Evolutionary conservation across 2,329 filamentous ascomycete species (phyloP), one percentile per base, ranked within the genome.

Genomic region (Mariannaea sp.): DNA sequence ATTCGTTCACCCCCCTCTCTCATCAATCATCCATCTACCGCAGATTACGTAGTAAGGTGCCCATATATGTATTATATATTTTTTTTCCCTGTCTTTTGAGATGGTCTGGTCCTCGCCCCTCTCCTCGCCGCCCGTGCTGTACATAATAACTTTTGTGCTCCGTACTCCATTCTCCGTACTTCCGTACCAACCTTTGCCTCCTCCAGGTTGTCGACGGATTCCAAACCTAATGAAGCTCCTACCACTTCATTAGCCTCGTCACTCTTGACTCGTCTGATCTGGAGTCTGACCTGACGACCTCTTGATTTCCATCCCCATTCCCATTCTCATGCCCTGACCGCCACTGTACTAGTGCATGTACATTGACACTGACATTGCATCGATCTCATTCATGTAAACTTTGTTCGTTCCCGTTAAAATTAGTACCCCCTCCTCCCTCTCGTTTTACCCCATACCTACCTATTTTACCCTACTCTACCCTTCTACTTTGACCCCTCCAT

Each of bases 211-310:
- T 35, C 29, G 46, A 50, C 47, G 39, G 41, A 29, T 55, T 46
- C 39, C 33, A 50, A 45, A 42, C 41, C 32, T 51, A 45, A 51
- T 51, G 51, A 50, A 46, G 46, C 41, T 46, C 54, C 44, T 36
- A 36, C 47, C 20, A 49, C 8, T 8, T 24, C 33, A 10, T 29
- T 14, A 43, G 39, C 39, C 16, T 49, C 16, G 30, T 36, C 20
- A 49, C 29, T 13, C 29, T 29, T 20, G 30, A 8, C 22, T 49
- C 29, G 47, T 49, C 38, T 43, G 47, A 38, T 35, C n/a, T 43
- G 42, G 39, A 49, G n/a, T 41, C 47, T 38, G 47, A 49, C 26
- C 47, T 38, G 47, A n/a, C n/a, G n/a, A 49, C 22, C 30, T 40
- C n/a, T 46, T 10, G 22, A 30, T 40, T 39, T 33, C 26, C 12